Percentiles rank a stretch among this genome's conserved stretches.
Conservation (phyloP, 2,329 filamentous ascomycete species). For the Arthrobotrys pseudoclavata region DNA sequence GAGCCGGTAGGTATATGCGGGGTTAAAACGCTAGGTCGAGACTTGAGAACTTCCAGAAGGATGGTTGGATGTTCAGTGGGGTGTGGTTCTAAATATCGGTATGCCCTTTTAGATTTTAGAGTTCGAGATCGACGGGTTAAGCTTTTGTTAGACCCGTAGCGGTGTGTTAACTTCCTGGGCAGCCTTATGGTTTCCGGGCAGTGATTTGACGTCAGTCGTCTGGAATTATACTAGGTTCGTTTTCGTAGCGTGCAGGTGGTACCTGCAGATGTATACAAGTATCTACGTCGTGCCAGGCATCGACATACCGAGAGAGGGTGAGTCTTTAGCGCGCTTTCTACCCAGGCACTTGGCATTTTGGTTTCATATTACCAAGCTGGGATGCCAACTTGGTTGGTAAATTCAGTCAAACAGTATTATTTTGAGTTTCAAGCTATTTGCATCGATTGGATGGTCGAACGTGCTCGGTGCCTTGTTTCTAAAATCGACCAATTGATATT, state of each 20-base stretch:
- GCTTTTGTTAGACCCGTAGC: too few species aligned
- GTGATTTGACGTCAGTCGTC: too few species aligned
- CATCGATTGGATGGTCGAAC: neutral
- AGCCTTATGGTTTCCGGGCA: too few species aligned
- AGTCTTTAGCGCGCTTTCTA: too few species aligned
- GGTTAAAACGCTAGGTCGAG: conserved; percentile 19
- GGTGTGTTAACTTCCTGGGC: too few species aligned
- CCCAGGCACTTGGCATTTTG: too few species aligned
- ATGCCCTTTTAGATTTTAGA: neutral
- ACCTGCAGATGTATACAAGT: too few species aligned
- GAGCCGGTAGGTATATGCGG: conserved; percentile 15
- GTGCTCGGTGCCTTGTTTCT: too few species aligned
- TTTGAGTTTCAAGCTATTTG: neutral
- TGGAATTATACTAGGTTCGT: too few species aligned
- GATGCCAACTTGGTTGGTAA: too few species aligned
- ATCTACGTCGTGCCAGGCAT: neutral
- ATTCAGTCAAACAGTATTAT: neutral
- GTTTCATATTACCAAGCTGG: too few species aligned
- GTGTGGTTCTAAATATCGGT: neutral
- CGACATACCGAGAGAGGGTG: neutral
- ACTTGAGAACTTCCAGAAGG: conserved; percentile 21
- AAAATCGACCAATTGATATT: too few species aligned
- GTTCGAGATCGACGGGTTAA: neutral
- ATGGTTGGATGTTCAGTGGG: neutral
- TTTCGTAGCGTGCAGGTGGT: neutral